Conservation (phyloP, 2,329 filamentous ascomycete species). For the Alternaria ethzedia region DNA sequence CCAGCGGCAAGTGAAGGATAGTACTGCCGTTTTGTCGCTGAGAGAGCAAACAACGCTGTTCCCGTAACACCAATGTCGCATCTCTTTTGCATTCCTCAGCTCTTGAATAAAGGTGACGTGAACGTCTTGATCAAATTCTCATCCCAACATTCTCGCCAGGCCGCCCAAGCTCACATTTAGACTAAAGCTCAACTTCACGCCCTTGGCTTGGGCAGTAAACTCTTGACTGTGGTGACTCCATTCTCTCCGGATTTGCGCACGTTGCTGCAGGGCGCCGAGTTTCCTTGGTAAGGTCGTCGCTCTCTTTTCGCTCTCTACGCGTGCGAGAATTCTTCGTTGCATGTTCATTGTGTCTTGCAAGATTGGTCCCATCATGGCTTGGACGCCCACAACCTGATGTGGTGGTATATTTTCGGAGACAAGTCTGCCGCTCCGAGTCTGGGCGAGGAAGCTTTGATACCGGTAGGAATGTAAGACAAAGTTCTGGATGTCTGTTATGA, state of each 20-base stretch:
- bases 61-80: not conserved
- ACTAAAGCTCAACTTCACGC: conserved; percentile 39
- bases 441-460: conserved; percentile 37
- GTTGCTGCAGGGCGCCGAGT: conserved; percentile 25
- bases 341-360: conserved; percentile 22
- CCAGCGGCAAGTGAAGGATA: not conserved
- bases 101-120: not conserved
- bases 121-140: not conserved
- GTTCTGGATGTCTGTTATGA: conserved; percentile 27
- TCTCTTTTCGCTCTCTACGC: conserved; percentile 7
- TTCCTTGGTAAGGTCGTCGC: conserved; percentile 7
- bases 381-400: conserved; percentile 25
- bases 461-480: conserved; percentile 41
- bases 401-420: conserved; percentile 35
- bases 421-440: conserved; percentile 31
- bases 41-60: not conserved
- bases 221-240: conserved; percentile 36
- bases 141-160: conserved; percentile 30
- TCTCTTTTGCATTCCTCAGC: not conserved
- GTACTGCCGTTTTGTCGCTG: not conserved
- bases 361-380: conserved; percentile 27
- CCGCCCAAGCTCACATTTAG: conserved; percentile 36
- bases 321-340: conserved; percentile 4
- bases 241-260: conserved; percentile 31
- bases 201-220: conserved; percentile 32